A percentile compares a stretch with the other conserved stretches of the same genome.
Evolutionary conservation across 495 filamentous ascomycete species (phyloP).

Genomic region (Penicillium lividum): DNA sequence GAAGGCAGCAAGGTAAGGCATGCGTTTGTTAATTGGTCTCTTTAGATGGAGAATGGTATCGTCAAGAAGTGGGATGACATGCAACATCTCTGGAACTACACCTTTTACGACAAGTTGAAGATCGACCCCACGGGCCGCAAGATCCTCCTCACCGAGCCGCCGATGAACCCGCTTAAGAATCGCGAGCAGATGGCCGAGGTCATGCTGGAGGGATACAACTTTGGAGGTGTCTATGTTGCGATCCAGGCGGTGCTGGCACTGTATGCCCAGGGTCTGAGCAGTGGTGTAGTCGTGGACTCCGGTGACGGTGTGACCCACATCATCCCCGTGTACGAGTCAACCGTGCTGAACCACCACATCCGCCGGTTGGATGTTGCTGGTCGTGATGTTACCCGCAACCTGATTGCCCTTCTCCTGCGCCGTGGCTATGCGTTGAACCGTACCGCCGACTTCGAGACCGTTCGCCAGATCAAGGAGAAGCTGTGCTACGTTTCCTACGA

Average conservation of each 20-base stretch:
- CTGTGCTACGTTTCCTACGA: slow-evolving; percentile 99
- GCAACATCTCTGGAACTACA: slow-evolving; percentile 99
- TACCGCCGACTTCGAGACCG: slow-evolving; percentile 98
- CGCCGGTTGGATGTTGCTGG: slow-evolving; percentile 91
- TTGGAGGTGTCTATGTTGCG: slow-evolving; percentile 96
- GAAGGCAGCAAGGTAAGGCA: slow-evolving; percentile 18
- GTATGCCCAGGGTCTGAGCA: slow-evolving; percentile 96
- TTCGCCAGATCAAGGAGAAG: slow-evolving; percentile 99
- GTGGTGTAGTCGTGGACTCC: slow-evolving; percentile 95
- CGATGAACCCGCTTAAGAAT: slow-evolving; percentile 96
- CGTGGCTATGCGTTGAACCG: slow-evolving; percentile 96
- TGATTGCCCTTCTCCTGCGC: slow-evolving; percentile 92
- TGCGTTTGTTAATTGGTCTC: slow-evolving; percentile 27
- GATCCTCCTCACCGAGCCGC: slow-evolving; percentile 97
- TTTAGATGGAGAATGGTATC: slow-evolving; percentile 97
- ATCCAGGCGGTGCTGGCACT: slow-evolving; percentile 97
- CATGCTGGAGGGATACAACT: slow-evolving; percentile 96
- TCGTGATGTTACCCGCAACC: slow-evolving; percentile 93
- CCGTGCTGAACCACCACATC: slow-evolving; percentile 96
- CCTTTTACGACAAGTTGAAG: slow-evolving; percentile 94
- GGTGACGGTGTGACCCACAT: slow-evolving; percentile 98
- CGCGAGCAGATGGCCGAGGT: slow-evolving; percentile 96
- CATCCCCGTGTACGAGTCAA: slow-evolving; percentile 96
- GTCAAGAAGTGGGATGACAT: slow-evolving; percentile 99
- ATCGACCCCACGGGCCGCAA: slow-evolving; percentile 90